Percentiles rank a stretch among this genome's conserved stretches.
Conservation (phyloP, 352 stramenopile genomes). For the Phytophthora chlamydospora region DNA sequence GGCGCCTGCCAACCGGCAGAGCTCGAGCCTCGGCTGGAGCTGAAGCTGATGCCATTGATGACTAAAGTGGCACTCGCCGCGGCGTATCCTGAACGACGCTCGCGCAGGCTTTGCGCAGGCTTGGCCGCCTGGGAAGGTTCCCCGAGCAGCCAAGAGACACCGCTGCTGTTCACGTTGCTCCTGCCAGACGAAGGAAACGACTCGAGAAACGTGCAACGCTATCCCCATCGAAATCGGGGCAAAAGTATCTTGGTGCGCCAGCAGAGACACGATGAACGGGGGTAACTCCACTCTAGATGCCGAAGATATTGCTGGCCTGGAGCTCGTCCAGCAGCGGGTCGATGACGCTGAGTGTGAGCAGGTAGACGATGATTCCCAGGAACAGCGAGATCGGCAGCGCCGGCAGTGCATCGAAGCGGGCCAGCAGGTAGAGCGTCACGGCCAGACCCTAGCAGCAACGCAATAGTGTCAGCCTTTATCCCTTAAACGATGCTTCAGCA, state of each 20-base stretch:
- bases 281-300: slow-evolving; percentile 21
- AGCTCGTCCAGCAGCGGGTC: slow-evolving; percentile 46
- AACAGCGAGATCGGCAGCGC: slow-evolving; percentile 97
- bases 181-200: slow-evolving; percentile 18
- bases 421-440: slow-evolving; percentile 93
- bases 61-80: slow-evolving; percentile 8
- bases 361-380: slow-evolving; percentile 59
- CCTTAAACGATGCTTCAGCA: not conserved
- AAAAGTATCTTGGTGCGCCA: slow-evolving; percentile 11
- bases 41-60: slow-evolving; percentile 15
- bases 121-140: slow-evolving; percentile 11
- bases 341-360: slow-evolving; percentile 43
- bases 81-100: not conserved
- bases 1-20: no score
- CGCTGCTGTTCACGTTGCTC: slow-evolving; percentile 12
- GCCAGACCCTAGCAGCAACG: slow-evolving; percentile 66
- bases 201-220: slow-evolving; percentile 17
- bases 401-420: slow-evolving; percentile 92
- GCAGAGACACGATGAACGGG: slow-evolving; percentile 4
- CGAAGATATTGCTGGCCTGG: slow-evolving; percentile 22
- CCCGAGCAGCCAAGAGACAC: slow-evolving; percentile 7
- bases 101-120: not conserved
- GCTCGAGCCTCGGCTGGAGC: no score
- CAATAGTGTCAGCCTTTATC: slow-evolving; percentile 3
- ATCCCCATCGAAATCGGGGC: not conserved